Conservation (phyloP, 306 rosid species). For the Astragalus membranaceus region DNA sequence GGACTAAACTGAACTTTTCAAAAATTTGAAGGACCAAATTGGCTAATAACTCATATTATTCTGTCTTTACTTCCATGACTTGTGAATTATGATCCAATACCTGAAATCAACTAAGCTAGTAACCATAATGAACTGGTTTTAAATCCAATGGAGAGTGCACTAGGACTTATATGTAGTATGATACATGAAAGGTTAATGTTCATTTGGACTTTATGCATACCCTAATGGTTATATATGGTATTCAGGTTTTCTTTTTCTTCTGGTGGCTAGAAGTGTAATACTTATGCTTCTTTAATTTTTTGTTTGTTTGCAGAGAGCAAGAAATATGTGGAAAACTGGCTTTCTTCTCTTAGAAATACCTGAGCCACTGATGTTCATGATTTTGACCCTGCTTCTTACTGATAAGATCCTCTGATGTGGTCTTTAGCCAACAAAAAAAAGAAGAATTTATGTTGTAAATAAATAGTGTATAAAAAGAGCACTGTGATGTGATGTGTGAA, state of each 20-base stretch:
- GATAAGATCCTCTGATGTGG: conserved; percentile 6
- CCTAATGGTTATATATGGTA: neutral
- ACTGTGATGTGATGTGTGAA: conserved; percentile 22
- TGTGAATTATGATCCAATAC: neutral
- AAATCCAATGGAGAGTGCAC: neutral
- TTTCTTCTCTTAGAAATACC: conserved; percentile 62
- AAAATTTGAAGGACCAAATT: too few relatives aligned
- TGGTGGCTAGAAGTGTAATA: neutral
- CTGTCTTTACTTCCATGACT: neutral
- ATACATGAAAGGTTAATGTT: neutral
- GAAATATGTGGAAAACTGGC: conserved; percentile 75
- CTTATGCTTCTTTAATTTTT: conserved; percentile 3
- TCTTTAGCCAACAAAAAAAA: conserved; percentile 8
- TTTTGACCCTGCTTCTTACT: conserved; percentile 15
- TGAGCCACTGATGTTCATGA: conserved; percentile 26
- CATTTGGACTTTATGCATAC: neutral
- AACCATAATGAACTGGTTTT: neutral
- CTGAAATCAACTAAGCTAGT: conserved; percentile 1
- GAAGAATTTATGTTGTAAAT: conserved; percentile 31
- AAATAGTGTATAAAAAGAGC: conserved; percentile 15
- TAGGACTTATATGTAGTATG: neutral
- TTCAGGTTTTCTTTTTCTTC: conserved; percentile 2
- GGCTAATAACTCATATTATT: neutral
- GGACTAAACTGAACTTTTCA: too few relatives aligned
- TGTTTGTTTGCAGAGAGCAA: conserved; percentile 55